These are phyloP conservation scores for Fusarium nanum DNA, from an alignment of 2,329 filamentous ascomycete genomes.

Conservation along the genomic window DNA sequence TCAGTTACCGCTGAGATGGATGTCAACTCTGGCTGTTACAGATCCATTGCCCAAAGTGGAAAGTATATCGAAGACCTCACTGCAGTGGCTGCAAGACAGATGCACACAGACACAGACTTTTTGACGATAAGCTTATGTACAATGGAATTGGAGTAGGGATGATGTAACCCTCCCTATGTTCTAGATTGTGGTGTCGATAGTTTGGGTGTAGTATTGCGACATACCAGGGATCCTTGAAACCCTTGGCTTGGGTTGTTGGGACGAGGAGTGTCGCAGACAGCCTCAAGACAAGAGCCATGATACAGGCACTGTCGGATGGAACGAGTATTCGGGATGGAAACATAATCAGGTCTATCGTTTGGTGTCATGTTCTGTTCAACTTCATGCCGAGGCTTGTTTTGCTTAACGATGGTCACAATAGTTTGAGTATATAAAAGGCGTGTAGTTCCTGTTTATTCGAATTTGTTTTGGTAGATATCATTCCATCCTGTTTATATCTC, in stretches of 20 bases:
- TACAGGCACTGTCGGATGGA: constrained; percentile 27
- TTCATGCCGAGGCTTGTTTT: constrained; percentile 11
- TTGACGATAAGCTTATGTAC: constrained; percentile 8
- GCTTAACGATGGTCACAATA: constrained; percentile 20
- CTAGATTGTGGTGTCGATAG: constrained; percentile 7
- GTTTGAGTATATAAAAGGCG: constrained; percentile 24
- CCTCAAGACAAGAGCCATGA: constrained; percentile 19
- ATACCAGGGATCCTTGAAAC: constrained; percentile 36
- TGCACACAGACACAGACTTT: constrained; percentile 1
- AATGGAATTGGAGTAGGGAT: constrained; percentile 1
- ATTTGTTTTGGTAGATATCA: neutral
- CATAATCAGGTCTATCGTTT: neutral
- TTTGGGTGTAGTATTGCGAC: constrained; percentile 7
- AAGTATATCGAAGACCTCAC: constrained; percentile 14
- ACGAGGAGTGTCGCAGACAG: constrained; percentile 34
- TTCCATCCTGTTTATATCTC: constrained; percentile 6
- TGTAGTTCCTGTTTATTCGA: constrained; percentile 1
- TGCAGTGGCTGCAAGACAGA: constrained; percentile 23
- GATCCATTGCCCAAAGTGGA: constrained; percentile 30
- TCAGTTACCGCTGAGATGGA: constrained; percentile 39
- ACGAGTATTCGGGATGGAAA: constrained; percentile 3
- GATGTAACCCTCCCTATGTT: constrained; percentile 13
- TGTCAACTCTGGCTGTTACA: constrained; percentile 27
- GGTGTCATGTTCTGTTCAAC: constrained; percentile 10
- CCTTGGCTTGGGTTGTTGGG: constrained; percentile 22